Conservation (phyloP, 2,329 filamentous ascomycete genomes). For the Arthrobotrys pseudoclavata region DNA sequence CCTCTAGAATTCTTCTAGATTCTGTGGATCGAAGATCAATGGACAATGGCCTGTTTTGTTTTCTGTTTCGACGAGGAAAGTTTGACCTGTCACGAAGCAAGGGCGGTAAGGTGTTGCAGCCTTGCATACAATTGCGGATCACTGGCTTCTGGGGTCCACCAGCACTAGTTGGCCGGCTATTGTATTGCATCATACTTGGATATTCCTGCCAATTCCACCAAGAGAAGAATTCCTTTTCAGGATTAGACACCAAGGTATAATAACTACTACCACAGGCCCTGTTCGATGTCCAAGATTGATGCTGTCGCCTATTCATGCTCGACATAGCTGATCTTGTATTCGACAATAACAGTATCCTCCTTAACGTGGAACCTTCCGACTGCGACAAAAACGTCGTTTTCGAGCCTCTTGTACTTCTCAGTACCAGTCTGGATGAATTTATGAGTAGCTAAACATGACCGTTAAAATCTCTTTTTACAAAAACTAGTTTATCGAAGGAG, state of each 20-base stretch:
- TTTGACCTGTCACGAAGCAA: constrained; percentile 4
- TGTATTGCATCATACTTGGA: not conserved
- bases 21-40: not conserved
- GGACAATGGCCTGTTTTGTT: not conserved
- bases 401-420: constrained; percentile 65
- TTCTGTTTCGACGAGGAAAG: not conserved
- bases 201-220: constrained; percentile 7
- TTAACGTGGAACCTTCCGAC: constrained; percentile 67
- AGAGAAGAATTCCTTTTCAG: not conserved
- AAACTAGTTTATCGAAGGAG: constrained; percentile 54
- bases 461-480: not conserved
- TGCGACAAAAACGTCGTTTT: constrained; percentile 67
- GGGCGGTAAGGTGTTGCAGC: constrained; percentile 11
- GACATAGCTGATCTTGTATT: constrained; percentile 68
- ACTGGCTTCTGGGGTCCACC: not conserved
- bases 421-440: constrained; percentile 67
- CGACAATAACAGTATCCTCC: constrained; percentile 63
- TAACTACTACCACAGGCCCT: not conserved
- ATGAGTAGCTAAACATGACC: constrained; percentile 65
- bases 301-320: constrained; percentile 19
- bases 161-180: not conserved
- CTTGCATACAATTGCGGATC: constrained; percentile 8
- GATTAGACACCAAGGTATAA: not conserved
- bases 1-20: constrained; percentile 9
- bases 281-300: not conserved